phyloP scores from a whole-genome alignment of 2,329 filamentous ascomycete genomes.

The Fusarium continuum region DNA sequence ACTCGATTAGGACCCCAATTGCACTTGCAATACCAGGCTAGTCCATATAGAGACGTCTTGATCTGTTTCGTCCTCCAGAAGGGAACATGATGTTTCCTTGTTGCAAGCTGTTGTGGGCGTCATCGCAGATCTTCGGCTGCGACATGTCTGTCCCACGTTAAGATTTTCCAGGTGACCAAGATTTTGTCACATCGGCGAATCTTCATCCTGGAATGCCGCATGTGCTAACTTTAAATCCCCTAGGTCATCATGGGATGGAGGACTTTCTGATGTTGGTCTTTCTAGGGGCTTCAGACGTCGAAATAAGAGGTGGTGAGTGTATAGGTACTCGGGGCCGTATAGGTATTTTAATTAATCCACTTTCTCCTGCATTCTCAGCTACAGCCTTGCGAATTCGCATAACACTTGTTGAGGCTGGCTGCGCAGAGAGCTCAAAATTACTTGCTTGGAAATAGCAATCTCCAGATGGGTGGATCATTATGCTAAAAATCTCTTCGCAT shows the following conservation, averaged over 20 bases:
- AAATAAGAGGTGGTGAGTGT: conserved; percentile 27
- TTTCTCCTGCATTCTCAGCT: conserved; percentile 18
- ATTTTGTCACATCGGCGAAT: conserved; percentile 11
- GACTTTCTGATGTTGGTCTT: conserved; percentile 17
- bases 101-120: conserved; percentile 22
- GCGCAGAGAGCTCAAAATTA: conserved; percentile 12
- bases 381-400: conserved; percentile 37
- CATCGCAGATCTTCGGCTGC: conserved; percentile 33
- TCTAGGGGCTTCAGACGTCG: conserved; percentile 28
- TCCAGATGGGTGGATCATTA: conserved; percentile 39
- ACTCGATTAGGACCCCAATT: conserved; percentile 36
- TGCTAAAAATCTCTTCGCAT: conserved; percentile 38
- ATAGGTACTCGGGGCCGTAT: conserved; percentile 11
- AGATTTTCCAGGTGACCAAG: conserved; percentile 27
- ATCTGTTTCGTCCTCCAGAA: conserved; percentile 15
- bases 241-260: background rate
- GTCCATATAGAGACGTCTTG: conserved; percentile 22
- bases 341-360: conserved; percentile 25
- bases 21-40: conserved; percentile 41
- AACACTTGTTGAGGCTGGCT: conserved; percentile 22
- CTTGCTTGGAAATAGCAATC: conserved; percentile 34
- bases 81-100: conserved; percentile 18
- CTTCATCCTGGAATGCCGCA: conserved; percentile 9
- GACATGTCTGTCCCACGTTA: conserved; percentile 34
- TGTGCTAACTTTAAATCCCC: conserved; percentile 20